Percentiles rank a stretch among this genome's conserved stretches.
Evolutionary conservation across 1,139 yeast genomes (phyloP).

Genomic region (Candida tunisiensis): DNA sequence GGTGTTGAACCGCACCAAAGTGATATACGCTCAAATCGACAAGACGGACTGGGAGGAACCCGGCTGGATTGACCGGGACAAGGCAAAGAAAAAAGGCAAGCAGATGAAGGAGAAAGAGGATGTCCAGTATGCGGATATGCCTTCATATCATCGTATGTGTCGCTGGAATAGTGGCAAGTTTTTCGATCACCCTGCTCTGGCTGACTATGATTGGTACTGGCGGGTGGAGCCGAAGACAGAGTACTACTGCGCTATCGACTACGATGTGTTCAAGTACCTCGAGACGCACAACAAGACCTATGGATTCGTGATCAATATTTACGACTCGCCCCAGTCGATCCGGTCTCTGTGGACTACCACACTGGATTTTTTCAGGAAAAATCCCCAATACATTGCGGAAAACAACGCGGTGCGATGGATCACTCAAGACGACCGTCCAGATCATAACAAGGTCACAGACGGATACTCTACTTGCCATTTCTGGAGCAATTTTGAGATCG

Average conservation of each 20-base stretch:
- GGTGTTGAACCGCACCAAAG: slow-evolving; percentile 22
- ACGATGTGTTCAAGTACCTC: slow-evolving; percentile 66
- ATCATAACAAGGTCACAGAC: slow-evolving; percentile 37
- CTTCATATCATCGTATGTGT: slow-evolving; percentile 67
- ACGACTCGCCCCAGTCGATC: slow-evolving; percentile 51
- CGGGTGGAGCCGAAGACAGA: slow-evolving; percentile 63
- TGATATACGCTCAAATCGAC: slow-evolving; percentile 44
- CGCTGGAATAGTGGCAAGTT: slow-evolving; percentile 53
- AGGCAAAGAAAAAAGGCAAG: slow-evolving; percentile 24
- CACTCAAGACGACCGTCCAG: slow-evolving; percentile 38
- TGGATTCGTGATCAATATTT: slow-evolving; percentile 33
- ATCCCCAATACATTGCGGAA: slow-evolving; percentile 43
- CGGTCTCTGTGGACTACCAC: slow-evolving; percentile 33
- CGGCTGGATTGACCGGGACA: slow-evolving; percentile 26
- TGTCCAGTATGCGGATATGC: slow-evolving; percentile 45
- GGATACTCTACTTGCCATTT: slow-evolving; percentile 69
- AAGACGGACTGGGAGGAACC: slow-evolving; percentile 53
- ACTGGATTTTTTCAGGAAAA: slow-evolving; percentile 30
- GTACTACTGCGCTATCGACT: slow-evolving; percentile 50
- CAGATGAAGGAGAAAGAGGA: slow-evolving; percentile 29
- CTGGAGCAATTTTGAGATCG: slow-evolving; percentile 78
- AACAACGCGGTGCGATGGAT: slow-evolving; percentile 25
- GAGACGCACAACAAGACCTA: slow-evolving; percentile 32
- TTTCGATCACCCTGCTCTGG: slow-evolving; percentile 43
- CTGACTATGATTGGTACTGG: slow-evolving; percentile 51